Conservation (phyloP, 768 basidiomycete species). For the Candolleomyces aberdarensis region DNA sequence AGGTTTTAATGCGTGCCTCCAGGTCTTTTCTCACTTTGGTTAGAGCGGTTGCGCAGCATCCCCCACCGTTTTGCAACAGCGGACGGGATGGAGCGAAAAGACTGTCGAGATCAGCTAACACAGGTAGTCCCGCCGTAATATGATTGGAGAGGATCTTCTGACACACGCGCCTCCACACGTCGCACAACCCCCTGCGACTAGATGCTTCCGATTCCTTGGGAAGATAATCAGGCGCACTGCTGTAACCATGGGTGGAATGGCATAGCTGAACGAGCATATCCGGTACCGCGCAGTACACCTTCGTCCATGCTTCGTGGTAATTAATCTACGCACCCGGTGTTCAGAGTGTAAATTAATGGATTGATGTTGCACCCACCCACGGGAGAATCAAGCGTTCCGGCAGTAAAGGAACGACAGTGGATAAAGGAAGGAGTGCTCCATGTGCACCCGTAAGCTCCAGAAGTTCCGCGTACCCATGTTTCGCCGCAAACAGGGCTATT, state of each 20-base stretch:
- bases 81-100: not conserved
- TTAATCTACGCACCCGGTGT: not conserved
- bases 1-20: not conserved
- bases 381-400: not conserved
- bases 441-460: not conserved
- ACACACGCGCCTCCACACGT: too few relatives aligned
- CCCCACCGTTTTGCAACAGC: not conserved
- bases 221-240: too few relatives aligned
- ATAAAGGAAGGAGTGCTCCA: not conserved
- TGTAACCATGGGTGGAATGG: too few relatives aligned
- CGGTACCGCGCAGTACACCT: too few relatives aligned
- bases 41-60: not conserved
- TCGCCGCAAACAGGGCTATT: not conserved
- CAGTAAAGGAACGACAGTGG: not conserved
- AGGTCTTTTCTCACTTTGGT: not conserved
- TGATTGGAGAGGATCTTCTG: too few relatives aligned
- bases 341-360: not conserved
- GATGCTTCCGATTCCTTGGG: too few relatives aligned
- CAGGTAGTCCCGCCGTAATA: not conserved
- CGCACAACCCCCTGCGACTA: too few relatives aligned
- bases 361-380: not conserved
- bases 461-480: not conserved
- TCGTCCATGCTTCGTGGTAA: not conserved
- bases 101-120: not conserved
- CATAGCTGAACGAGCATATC: too few relatives aligned